phyloP scores from a whole-genome alignment of 2,329 filamentous ascomycete genomes.

The Leptographium galeiforme region DNA sequence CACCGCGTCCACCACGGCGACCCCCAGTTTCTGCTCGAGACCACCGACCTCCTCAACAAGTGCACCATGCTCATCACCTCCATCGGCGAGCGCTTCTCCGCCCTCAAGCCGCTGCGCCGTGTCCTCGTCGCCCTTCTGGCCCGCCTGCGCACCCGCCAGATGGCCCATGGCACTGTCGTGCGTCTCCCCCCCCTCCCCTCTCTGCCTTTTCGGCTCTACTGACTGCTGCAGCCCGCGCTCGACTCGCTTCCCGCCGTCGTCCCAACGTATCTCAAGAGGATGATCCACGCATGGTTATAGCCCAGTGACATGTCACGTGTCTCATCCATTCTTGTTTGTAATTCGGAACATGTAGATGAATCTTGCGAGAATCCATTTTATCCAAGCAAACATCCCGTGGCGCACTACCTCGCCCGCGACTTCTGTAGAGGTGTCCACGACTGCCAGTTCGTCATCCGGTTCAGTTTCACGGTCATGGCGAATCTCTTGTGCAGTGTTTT shows the following conservation, averaged over 20 bases:
- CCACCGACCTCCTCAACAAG: constrained; percentile 3
- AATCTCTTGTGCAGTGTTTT: not conserved
- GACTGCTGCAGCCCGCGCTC: not conserved
- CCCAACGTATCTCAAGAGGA: not conserved
- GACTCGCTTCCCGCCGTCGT: not conserved
- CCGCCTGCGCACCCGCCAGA: not conserved
- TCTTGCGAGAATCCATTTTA: no score
- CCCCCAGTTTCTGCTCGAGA: not conserved
- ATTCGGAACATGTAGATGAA: no score
- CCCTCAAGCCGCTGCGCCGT: constrained; percentile 2
- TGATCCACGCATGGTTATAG: not conserved
- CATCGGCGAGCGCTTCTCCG: constrained; percentile 1
- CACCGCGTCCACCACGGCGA: not conserved
- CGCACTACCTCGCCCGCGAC: no score
- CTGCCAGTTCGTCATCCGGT: no score
- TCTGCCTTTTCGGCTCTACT: not conserved
- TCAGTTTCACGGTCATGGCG: no score
- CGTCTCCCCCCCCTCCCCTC: not conserved
- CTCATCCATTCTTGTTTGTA: not conserved
- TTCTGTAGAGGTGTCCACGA: no score
- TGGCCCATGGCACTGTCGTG: not conserved
- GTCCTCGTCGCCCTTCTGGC: not conserved
- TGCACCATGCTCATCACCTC: constrained; percentile 5
- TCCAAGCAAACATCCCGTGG: no score
- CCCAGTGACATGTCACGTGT: not conserved